Percentiles rank a stretch among this genome's conserved stretches.
These are phyloP conservation scores for Halophytophthora batemanensis DNA, from an alignment of 352 stramenopile species.

Conservation along the genomic window DNA sequence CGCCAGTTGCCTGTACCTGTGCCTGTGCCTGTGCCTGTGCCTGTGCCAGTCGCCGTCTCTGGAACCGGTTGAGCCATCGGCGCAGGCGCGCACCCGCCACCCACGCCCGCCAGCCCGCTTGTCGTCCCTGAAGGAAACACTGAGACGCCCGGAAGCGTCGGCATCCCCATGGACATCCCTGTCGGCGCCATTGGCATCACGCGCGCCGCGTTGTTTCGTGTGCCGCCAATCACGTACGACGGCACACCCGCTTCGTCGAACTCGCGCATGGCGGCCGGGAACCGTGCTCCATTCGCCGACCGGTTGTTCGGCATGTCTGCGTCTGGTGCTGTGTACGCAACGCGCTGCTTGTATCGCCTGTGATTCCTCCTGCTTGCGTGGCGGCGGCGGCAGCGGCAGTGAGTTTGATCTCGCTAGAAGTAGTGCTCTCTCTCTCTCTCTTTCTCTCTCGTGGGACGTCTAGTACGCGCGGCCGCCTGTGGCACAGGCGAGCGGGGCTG, in stretches of 20 bases:
- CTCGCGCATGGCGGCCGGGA: constrained; percentile 14
- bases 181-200: constrained; percentile 3
- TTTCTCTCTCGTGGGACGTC: constrained; percentile 19
- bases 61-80: too few species aligned
- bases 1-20: constrained; percentile 19
- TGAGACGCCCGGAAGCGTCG: neutral
- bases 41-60: too few species aligned
- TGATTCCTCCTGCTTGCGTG: too few species aligned
- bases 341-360: too few species aligned
- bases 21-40: constrained; percentile 1
- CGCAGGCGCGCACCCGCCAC: too few species aligned
- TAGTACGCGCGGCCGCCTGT: constrained; percentile 30
- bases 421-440: constrained; percentile 4
- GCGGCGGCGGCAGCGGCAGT: too few species aligned
- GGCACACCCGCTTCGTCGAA: constrained; percentile 14
- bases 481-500: constrained; percentile 21
- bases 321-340: too few species aligned
- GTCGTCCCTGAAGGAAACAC: too few species aligned
- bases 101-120: too few species aligned
- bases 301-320: constrained; percentile 18
- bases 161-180: constrained; percentile 6
- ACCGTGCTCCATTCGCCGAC: constrained; percentile 23
- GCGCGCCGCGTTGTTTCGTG: constrained; percentile 7
- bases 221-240: constrained; percentile 4
- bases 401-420: too few species aligned